Evolutionary conservation across 257 asterid species (phyloP), one percentile per base, ranked within the genome.

Genomic region (Rauvolfia tetraphylla): DNA sequence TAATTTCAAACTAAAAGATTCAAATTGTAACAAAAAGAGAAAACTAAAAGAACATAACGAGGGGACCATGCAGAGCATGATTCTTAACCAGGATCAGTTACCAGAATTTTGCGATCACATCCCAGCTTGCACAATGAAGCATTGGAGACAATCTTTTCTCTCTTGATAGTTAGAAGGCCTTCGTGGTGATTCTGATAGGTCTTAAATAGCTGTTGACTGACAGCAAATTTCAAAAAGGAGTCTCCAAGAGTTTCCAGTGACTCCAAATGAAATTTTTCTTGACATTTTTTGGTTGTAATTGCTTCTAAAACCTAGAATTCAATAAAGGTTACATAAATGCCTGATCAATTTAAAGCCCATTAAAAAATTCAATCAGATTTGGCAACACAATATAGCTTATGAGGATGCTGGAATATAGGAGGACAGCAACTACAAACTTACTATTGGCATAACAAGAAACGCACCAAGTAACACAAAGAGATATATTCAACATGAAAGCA

Each of bases 181-280:
- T 94, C 97, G 0, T 94, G 97, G 71, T 86, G 79, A 72, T 76
- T 87, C 77, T 88, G 90, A 67, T 80, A 74, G 2, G 88, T 81
- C 34, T 84, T 85, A 75, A 92, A 94, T 15, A 92, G 86, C n/a
- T 89, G 95, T 75, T 78, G 96, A 80, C 87, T 85, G 17, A 81
- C 83, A 72, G 91, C 95, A 75, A 89, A 94, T 78, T 94, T 94
- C 41, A 94, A 87, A 82, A 92, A 94, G 2, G 96, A 88, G 81
- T 94, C 98, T 11, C 97, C 96, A 46, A 94, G 90, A 41, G 96
- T 89, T 89, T 94, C 98, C 57, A 94, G 80, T 29, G 98, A 89
- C 88, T 94, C 97, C 49, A 92, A 80, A 85, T 92, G 90, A 75
- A 87, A 49, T 7, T 82, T 84, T 81, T 92, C 96, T 73, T 83